These are phyloP conservation scores for Aspergillus bertholletiae DNA, from an alignment of 495 filamentous ascomycete genomes.

Conservation along the genomic window DNA sequence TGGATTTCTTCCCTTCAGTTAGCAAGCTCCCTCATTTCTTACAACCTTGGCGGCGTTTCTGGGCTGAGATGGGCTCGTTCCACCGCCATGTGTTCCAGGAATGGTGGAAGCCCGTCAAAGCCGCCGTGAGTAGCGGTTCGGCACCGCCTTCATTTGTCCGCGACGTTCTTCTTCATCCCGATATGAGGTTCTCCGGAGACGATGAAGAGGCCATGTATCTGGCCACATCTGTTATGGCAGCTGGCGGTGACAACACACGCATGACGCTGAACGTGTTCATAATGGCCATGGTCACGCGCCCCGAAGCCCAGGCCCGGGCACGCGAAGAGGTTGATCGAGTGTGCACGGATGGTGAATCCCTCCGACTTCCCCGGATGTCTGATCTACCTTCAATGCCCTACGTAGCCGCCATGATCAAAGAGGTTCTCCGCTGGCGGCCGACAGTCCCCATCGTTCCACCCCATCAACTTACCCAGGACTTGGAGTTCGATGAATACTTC, in stretches of 20 bases:
- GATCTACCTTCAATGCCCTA: constrained; percentile 30
- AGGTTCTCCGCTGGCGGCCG: constrained; percentile 33
- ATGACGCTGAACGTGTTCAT: constrained; percentile 35
- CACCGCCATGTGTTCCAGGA: constrained; percentile 29
- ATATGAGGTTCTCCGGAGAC: constrained; percentile 31
- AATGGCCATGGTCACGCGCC: constrained; percentile 30
- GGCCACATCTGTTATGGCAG: constrained; percentile 34
- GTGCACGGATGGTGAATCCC: constrained; percentile 19
- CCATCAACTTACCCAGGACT: constrained; percentile 35
- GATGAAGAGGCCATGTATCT: constrained; percentile 47
- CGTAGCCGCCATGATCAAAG: constrained; percentile 28
- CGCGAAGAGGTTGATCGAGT: constrained; percentile 36
- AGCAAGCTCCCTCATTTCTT: constrained; percentile 28
- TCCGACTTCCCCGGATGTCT: constrained; percentile 29
- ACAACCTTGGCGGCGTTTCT: constrained; percentile 37
- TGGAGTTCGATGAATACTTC: constrained; percentile 49
- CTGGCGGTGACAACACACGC: constrained; percentile 44
- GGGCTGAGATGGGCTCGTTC: constrained; percentile 24
- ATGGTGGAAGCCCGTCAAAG: constrained; percentile 33
- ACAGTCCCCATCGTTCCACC: constrained; percentile 28
- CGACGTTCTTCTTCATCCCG: constrained; percentile 32
- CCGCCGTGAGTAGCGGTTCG: constrained; percentile 17
- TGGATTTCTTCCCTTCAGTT: constrained; percentile 41
- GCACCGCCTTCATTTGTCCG: constrained; percentile 26
- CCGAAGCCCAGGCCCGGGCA: constrained; percentile 22